phyloP scores from a whole-genome alignment of 176 grass and related monocot species.

The Eremochloa ophiuroides region DNA sequence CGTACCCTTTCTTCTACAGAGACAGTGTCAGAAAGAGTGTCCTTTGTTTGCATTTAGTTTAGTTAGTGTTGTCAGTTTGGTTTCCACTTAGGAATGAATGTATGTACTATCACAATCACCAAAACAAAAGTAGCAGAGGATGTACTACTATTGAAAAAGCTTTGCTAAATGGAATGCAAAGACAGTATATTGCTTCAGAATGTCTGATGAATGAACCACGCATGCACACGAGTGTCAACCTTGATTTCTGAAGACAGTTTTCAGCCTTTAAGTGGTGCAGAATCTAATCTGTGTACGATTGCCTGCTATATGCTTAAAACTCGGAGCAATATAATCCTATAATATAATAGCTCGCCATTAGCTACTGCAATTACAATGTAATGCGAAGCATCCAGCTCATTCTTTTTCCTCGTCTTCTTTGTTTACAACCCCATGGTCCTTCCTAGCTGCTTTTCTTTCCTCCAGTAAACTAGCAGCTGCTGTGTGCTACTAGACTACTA shows the following conservation, averaged over 20 bases:
- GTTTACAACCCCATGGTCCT: background rate
- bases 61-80: background rate
- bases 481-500: background rate
- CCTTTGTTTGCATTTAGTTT: background rate
- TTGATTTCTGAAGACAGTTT: background rate
- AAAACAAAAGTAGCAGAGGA: background rate
- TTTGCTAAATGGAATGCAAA: background rate
- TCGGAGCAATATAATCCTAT: background rate
- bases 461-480: background rate
- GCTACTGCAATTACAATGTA: background rate
- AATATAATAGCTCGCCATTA: conserved; percentile 20
- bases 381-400: conserved; percentile 18
- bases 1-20: background rate
- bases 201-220: background rate
- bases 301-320: conserved; percentile 1
- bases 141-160: background rate
- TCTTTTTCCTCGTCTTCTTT: background rate
- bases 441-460: background rate
- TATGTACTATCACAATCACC: too few species aligned
- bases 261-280: background rate
- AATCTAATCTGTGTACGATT: conserved; percentile 21
- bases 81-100: background rate
- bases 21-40: background rate
- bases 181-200: background rate
- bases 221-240: background rate